phyloP scores from a whole-genome alignment of 2,329 filamentous ascomycete species.

The Sporothrix euskadiensis region DNA sequence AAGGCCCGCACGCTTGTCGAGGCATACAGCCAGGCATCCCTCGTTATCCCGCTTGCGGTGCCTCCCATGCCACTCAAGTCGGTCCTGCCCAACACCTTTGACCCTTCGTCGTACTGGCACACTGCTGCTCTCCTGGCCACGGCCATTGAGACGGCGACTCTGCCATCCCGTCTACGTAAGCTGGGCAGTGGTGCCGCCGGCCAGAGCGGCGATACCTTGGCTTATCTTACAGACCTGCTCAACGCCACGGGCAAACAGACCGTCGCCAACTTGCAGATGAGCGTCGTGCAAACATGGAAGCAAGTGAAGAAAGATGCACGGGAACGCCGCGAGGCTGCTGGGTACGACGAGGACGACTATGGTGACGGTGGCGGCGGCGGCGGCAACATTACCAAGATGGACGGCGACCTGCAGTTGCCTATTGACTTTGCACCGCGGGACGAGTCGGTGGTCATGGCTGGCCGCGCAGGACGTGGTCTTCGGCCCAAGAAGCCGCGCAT shows the following conservation, averaged over 20 bases:
- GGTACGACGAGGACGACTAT: constrained; percentile 36
- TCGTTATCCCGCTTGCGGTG: constrained; percentile 73
- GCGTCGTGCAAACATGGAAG: constrained; percentile 47
- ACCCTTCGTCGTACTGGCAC: constrained; percentile 73
- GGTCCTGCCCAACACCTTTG: constrained; percentile 46
- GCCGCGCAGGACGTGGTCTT: constrained; percentile 28
- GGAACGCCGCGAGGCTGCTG: constrained; percentile 16
- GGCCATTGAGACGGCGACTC: constrained; percentile 74
- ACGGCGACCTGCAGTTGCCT: constrained; percentile 40
- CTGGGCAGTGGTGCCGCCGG: constrained; percentile 43
- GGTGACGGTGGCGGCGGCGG: constrained; percentile 36
- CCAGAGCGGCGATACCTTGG: constrained; percentile 48
- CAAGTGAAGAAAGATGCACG: constrained; percentile 26
- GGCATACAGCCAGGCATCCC: constrained; percentile 69
- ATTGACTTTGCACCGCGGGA: constrained; percentile 46
- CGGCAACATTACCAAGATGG: not conserved
- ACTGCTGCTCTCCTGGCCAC: constrained; percentile 73
- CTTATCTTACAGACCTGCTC: constrained; percentile 64
- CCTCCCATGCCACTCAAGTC: constrained; percentile 51
- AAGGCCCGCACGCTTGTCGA: constrained; percentile 69
- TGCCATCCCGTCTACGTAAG: constrained; percentile 69
- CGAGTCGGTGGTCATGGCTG: constrained; percentile 37
- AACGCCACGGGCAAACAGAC: constrained; percentile 78
- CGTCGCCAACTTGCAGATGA: constrained; percentile 73
- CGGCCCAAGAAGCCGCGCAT: constrained; percentile 39